A percentile compares a stretch with the other conserved stretches of the same genome.
phyloP scores from a whole-genome alignment of 495 filamentous ascomycete genomes.

The Penicillium simplicissimum region DNA sequence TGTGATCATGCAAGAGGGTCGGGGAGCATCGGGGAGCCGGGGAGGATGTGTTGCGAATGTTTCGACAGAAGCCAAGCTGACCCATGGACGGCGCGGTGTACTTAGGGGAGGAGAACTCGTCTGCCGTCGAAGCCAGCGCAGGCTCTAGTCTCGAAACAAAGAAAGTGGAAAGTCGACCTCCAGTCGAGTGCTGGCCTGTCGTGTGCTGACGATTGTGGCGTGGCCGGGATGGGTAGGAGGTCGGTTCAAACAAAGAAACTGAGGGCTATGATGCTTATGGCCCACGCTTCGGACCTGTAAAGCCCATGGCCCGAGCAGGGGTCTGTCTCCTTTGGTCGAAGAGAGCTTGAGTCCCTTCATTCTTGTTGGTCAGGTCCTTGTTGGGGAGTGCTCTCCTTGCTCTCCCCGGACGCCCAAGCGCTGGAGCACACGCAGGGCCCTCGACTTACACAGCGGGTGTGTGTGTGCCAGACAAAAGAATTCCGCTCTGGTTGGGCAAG shows the following conservation, averaged over 20 bases:
- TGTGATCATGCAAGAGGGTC: conserved; percentile 4
- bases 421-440: neutral
- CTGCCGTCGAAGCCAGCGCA: neutral
- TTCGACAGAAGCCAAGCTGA: conserved; percentile 16
- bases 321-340: neutral
- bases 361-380: neutral
- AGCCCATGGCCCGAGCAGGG: conserved; percentile 1
- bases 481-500: too few relatives aligned
- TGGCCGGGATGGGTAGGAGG: conserved; percentile 1
- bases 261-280: neutral
- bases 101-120: conserved; percentile 13
- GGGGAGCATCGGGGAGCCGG: conserved; percentile 26
- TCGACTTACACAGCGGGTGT: neutral
- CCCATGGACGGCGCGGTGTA: conserved; percentile 16
- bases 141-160: conserved; percentile 14
- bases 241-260: conserved; percentile 12
- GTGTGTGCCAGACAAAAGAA: neutral
- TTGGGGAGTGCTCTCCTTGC: neutral
- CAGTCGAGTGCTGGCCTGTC: neutral
- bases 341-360: neutral
- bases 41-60: conserved; percentile 1
- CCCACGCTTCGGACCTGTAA: conserved; percentile 1
- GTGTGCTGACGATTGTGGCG: conserved; percentile 6
- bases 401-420: neutral
- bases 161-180: conserved; percentile 13